Base-by-base conservation (phyloP, 805 yeast genomes). In the Isabelozyma pseudorhagii region DNA sequence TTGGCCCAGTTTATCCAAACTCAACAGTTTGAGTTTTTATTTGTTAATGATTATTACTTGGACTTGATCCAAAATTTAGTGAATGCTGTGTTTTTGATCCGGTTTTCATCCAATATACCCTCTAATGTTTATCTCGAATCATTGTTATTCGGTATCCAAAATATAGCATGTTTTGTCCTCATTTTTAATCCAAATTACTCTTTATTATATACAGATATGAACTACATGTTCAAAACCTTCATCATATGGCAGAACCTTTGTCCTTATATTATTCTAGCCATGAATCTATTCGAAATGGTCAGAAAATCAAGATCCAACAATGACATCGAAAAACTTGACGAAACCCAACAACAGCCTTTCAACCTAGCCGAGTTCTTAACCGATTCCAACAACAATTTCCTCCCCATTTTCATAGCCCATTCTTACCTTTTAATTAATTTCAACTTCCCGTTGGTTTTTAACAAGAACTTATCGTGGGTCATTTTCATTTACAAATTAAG, bases 331-430 rank as follows among this genome's bases (percentile, higher is more conserved):
- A 14, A 14, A 38, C 10, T 5, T 4, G 18, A 38, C 17, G 18
- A 38, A n/a, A 38, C 40, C 40, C 6, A 10, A 11, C 21, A 10
- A 11, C 21, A 38, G 3, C 17, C 17, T 14, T 40, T 40, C 42
- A 18, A 10, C n/a, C 2, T 40, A 8, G 10, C n/a, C 9, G 49
- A 40, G 43, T 56, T 61, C 31, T 50, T 68, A 18, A 50, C 51
- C 21, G 69, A 61, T 25, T 56, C 62, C 21, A 71, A 71, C 56
- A 68, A 69, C 50, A 68, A 67, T 52, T 66, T 57, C 46, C 55
- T 71, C 43, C 74, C 75, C 1, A 56, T 69, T 9, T 59, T 71
- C 52, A 63, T 71, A 38, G 63, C 69, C 34, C 69, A 65, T 51
- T 68, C 74, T 18, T 70, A 68, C 51, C 48, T 65, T n/a, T 56